Evolutionary conservation across 257 asterid genomes (phyloP).

Genomic region (Solanum piurae): DNA sequence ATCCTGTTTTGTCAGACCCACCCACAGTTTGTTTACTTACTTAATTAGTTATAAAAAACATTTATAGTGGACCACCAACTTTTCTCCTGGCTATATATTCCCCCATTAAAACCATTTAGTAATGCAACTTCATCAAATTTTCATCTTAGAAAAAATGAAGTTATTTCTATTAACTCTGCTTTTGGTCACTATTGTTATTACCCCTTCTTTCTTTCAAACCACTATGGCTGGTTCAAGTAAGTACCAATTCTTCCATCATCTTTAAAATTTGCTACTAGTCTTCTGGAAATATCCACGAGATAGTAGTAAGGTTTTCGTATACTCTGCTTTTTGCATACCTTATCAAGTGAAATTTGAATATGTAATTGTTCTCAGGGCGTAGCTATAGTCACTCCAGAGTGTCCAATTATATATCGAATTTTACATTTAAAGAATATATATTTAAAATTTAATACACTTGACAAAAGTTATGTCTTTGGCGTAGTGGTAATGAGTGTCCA

Average conservation of each 20-base stretch:
- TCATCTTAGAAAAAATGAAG: conserved; percentile 17
- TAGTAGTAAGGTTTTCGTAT: neutral
- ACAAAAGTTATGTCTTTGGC: no score
- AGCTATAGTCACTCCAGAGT: no score
- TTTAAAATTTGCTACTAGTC: neutral
- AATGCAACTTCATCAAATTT: neutral
- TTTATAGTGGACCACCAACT: neutral
- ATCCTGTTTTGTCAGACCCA: neutral
- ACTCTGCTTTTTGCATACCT: no score
- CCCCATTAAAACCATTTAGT: neutral
- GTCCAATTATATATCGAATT: no score
- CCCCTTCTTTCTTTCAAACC: conserved; percentile 24
- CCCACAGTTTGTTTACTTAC: neutral
- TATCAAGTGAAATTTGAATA: neutral
- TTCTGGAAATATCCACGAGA: no score
- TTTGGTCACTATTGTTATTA: conserved; percentile 25
- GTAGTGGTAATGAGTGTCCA: no score
- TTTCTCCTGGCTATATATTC: neutral
- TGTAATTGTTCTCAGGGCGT: neutral
- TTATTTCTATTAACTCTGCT: conserved; percentile 7
- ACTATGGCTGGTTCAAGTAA: conserved; percentile 32
- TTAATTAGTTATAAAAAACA: neutral
- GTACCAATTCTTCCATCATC: neutral
- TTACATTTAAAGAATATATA: no score
- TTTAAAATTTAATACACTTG: no score